phyloP scores from a whole-genome alignment of 495 filamentous ascomycete genomes.

The Sporormia fimetaria region DNA sequence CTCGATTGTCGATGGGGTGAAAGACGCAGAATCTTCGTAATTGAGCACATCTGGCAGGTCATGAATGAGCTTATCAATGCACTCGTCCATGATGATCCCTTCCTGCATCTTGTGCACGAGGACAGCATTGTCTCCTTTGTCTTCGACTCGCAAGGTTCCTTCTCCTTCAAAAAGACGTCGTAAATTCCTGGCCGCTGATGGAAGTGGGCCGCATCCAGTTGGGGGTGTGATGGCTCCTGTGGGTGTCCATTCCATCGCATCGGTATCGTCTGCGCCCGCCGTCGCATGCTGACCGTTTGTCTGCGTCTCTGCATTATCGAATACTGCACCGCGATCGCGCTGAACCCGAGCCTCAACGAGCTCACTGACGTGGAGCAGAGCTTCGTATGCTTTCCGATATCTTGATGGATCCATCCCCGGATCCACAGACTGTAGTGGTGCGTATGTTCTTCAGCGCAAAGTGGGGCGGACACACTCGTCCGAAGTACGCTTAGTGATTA shows the following conservation, averaged over 20 bases:
- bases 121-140: slow-evolving; percentile 5
- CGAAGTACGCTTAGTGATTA: too few relatives aligned
- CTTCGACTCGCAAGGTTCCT: slow-evolving; percentile 3
- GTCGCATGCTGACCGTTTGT: too few relatives aligned
- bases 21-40: slow-evolving; percentile 19
- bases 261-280: slow-evolving; percentile 22
- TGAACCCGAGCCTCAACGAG: too few relatives aligned
- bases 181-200: slow-evolving; percentile 6
- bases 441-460: too few relatives aligned
- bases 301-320: too few relatives aligned
- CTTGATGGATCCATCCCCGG: too few relatives aligned
- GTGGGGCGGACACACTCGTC: too few relatives aligned
- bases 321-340: too few relatives aligned
- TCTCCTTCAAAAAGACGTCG: slow-evolving; percentile 9
- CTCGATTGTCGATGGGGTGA: slow-evolving; percentile 25
- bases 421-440: too few relatives aligned
- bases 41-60: slow-evolving; percentile 20
- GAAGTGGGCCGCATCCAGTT: slow-evolving; percentile 9
- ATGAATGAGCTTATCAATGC: slow-evolving; percentile 23
- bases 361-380: too few relatives aligned
- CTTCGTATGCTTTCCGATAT: too few relatives aligned
- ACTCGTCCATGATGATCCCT: slow-evolving; percentile 20
- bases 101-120: slow-evolving; percentile 21
- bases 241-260: slow-evolving; percentile 26
- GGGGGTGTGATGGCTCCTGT: slow-evolving; percentile 11